Conservation (phyloP, 2,329 filamentous ascomycete genomes). For the Claviceps quebecensis region DNA sequence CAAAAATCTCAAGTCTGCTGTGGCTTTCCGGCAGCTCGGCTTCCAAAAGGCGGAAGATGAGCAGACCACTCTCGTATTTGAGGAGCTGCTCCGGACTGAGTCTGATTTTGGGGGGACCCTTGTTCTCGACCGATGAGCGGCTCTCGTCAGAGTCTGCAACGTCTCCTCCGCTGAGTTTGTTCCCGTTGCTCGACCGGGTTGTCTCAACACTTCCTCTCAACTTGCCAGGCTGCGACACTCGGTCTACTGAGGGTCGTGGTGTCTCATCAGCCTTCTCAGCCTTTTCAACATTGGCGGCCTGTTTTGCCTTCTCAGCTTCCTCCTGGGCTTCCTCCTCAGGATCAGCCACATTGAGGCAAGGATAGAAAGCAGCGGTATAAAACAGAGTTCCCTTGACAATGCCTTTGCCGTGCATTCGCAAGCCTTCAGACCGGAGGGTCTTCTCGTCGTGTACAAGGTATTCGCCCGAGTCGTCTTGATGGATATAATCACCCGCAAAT, state of each 20-base stretch:
- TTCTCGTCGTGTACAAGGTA: constrained; percentile 70
- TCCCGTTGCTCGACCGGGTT: not conserved
- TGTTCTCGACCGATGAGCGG: constrained; percentile 23
- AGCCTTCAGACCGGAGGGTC: constrained; percentile 46
- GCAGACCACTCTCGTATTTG: constrained; percentile 76
- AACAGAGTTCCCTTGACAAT: constrained; percentile 65
- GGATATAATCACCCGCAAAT: constrained; percentile 62
- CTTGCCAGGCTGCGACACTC: constrained; percentile 26
- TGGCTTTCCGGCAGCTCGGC: constrained; percentile 67
- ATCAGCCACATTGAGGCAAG: constrained; percentile 73
- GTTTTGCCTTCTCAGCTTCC: constrained; percentile 10
- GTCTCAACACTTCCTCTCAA: constrained; percentile 25
- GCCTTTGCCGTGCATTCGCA: constrained; percentile 61
- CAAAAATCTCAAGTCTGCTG: constrained; percentile 71
- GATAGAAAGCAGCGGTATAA: constrained; percentile 82
- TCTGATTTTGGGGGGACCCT: constrained; percentile 58
- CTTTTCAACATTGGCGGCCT: not conserved
- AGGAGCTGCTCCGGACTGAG: constrained; percentile 68
- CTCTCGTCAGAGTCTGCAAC: constrained; percentile 21
- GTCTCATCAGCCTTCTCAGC: not conserved
- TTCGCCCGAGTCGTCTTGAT: constrained; percentile 64
- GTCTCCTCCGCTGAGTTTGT: constrained; percentile 4
- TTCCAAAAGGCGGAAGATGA: constrained; percentile 90
- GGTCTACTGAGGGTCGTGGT: constrained; percentile 7
- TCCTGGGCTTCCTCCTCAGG: constrained; percentile 69